phyloP scores from a whole-genome alignment of 208 protist species.

The Porcisia deanei region DNA sequence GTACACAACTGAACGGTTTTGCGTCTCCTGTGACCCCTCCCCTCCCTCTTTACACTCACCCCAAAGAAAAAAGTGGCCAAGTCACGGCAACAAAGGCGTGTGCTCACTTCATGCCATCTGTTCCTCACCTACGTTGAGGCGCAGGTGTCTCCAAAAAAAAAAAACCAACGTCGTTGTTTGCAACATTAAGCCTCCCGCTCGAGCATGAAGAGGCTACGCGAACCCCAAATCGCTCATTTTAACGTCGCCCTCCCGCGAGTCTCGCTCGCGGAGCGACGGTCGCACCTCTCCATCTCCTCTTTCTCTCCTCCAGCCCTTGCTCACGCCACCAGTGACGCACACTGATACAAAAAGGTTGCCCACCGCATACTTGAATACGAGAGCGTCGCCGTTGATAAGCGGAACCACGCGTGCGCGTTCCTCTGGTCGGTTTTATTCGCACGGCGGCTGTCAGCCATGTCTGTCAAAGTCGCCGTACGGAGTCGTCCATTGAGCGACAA shows the following conservation, averaged over 20 bases:
- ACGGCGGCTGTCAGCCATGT: conserved; percentile 33
- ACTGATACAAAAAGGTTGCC: not conserved
- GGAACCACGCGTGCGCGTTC: not conserved
- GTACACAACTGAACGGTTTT: not conserved
- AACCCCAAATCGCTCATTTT: not conserved
- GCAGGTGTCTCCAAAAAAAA: no score
- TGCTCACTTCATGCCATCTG: no score
- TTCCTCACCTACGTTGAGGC: no score
- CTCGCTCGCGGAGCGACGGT: not conserved
- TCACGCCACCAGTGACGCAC: not conserved
- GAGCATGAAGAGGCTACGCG: no score
- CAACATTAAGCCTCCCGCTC: no score
- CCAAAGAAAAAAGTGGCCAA: no score
- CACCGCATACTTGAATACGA: no score
- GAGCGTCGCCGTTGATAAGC: no score
- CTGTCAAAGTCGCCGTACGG: conserved; percentile 81
- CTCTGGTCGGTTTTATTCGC: not conserved
- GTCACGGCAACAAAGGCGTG: no score
- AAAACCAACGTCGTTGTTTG: no score
- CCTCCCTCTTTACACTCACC: no score
- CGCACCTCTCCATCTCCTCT: no score
- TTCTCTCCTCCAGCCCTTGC: not conserved
- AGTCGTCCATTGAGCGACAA: conserved; percentile 62
- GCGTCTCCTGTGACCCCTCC: not conserved
- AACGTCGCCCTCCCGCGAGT: not conserved